A percentile compares a stretch with the other conserved stretches of the same genome.
Evolutionary conservation across 2,329 filamentous ascomycete species (phyloP).

Genomic region (Plenodomus tracheiphilus): DNA sequence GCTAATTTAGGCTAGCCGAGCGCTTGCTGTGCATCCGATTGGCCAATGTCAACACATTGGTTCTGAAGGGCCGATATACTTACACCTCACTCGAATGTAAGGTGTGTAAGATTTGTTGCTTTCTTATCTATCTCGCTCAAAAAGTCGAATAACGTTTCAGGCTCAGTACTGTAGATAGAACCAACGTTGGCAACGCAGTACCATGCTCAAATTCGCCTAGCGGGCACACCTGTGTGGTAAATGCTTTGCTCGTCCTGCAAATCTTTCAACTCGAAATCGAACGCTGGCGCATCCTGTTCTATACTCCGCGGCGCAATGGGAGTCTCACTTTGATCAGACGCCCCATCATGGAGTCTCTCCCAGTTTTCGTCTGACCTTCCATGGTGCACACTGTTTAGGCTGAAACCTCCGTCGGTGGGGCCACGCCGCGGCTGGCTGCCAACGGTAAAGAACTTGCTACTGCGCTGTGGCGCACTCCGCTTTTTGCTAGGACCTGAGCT

Average conservation of each 20-base stretch:
- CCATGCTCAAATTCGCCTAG: neutral
- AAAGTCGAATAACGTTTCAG: neutral
- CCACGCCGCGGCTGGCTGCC: slow-evolving; percentile 7
- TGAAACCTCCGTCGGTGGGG: slow-evolving; percentile 17
- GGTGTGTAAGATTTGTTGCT: neutral
- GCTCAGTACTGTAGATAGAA: no score
- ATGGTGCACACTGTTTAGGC: slow-evolving; percentile 14
- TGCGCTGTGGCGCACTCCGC: slow-evolving; percentile 5
- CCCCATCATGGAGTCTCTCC: slow-evolving; percentile 21
- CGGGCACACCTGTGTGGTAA: neutral
- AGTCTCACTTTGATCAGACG: slow-evolving; percentile 16
- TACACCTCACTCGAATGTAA: neutral
- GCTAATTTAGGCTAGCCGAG: slow-evolving; percentile 8
- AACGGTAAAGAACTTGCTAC: slow-evolving; percentile 10
- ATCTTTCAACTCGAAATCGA: neutral
- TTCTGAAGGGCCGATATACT: neutral
- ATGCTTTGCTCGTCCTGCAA: neutral
- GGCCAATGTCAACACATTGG: neutral
- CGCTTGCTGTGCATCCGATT: neutral
- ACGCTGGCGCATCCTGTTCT: neutral
- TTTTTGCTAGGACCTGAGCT: slow-evolving; percentile 14
- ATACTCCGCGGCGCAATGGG: slow-evolving; percentile 2
- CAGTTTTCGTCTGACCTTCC: slow-evolving; percentile 17
- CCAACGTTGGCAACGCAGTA: neutral
- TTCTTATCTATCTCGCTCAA: no score